Conservation (phyloP, 768 basidiomycete genomes). For the Lactifluus hygrophoroides region DNA sequence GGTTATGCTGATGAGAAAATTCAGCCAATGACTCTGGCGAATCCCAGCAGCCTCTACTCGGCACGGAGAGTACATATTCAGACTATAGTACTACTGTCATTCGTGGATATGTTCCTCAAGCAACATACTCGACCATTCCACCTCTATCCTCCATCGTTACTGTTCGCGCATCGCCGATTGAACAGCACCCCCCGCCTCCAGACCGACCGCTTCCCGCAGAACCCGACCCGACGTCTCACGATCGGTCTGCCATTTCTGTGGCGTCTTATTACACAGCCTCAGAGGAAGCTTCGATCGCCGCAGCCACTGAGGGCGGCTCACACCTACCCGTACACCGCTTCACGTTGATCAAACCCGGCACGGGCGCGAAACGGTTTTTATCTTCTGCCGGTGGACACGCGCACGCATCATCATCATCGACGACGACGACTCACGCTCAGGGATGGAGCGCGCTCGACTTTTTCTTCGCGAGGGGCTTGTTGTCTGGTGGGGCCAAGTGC, state of each 20-base stretch:
- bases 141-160: constrained; percentile 38
- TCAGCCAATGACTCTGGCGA: constrained; percentile 1
- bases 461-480: constrained; percentile 63
- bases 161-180: constrained; percentile 35
- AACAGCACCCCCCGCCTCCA: background rate
- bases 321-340: constrained; percentile 70
- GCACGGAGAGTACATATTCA: constrained; percentile 36
- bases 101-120: constrained; percentile 37
- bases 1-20: too few relatives aligned
- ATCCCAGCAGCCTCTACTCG: too few relatives aligned
- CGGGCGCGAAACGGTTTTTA: constrained; percentile 38
- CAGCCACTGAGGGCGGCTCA: constrained; percentile 72
- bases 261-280: constrained; percentile 56
- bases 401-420: background rate
- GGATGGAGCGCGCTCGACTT: constrained; percentile 75
- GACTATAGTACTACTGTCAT: constrained; percentile 69
- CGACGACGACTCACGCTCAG: background rate
- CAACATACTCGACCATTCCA: constrained; percentile 23
- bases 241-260: constrained; percentile 19
- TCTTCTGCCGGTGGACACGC: constrained; percentile 20
- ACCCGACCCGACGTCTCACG: constrained; percentile 8
- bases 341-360: constrained; percentile 75
- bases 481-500: constrained; percentile 56
- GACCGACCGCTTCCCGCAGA: constrained; percentile 15
- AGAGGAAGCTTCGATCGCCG: constrained; percentile 42